Conservation (phyloP, 2,329 filamentous ascomycete genomes). For the Fusarium haematococcum region DNA sequence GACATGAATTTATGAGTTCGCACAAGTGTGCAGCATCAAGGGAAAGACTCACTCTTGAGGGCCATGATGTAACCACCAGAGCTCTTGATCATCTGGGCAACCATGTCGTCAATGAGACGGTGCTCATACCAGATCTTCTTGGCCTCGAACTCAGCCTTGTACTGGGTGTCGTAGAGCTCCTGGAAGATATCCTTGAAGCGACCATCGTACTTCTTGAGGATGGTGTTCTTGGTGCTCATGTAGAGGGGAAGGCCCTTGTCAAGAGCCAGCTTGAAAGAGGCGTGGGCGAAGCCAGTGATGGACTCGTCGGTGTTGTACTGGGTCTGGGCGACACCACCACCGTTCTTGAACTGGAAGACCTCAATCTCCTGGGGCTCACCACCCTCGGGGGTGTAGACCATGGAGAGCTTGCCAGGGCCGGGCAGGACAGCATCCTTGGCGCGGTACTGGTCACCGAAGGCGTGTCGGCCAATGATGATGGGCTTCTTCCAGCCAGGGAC, state of each 20-base stretch:
- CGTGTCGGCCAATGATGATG: constrained; percentile 98
- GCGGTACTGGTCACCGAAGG: constrained; percentile 98
- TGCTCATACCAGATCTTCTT: constrained; percentile 99
- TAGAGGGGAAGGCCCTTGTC: constrained; percentile 92
- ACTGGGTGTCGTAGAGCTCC: constrained; percentile 89
- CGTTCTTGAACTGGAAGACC: constrained; percentile 89
- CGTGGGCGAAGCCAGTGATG: constrained; percentile 94
- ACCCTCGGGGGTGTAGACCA: constrained; percentile 92
- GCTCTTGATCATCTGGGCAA: constrained; percentile 99
- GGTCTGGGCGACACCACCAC: constrained; percentile 89
- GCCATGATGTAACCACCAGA: constrained; percentile 96
- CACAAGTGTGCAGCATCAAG: constrained; percentile 16
- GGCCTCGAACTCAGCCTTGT: constrained; percentile 89
- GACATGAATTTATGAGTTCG: not conserved
- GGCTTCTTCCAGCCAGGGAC: constrained; percentile 98
- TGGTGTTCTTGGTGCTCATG: constrained; percentile 99
- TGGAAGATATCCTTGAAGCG: constrained; percentile 99
- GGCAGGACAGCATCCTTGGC: constrained; percentile 91
- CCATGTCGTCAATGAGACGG: constrained; percentile 99
- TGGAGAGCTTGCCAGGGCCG: constrained; percentile 87
- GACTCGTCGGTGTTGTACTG: constrained; percentile 99
- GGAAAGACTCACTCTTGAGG: constrained; percentile 83
- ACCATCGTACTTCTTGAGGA: constrained; percentile 98
- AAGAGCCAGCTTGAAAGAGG: constrained; percentile 95
- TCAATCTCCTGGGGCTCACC: constrained; percentile 86